Percentiles rank a stretch among this genome's conserved stretches.
These are phyloP conservation scores for Aspergillus alliaceus DNA, from an alignment of 2,329 filamentous ascomycete species.

Conservation along the genomic window DNA sequence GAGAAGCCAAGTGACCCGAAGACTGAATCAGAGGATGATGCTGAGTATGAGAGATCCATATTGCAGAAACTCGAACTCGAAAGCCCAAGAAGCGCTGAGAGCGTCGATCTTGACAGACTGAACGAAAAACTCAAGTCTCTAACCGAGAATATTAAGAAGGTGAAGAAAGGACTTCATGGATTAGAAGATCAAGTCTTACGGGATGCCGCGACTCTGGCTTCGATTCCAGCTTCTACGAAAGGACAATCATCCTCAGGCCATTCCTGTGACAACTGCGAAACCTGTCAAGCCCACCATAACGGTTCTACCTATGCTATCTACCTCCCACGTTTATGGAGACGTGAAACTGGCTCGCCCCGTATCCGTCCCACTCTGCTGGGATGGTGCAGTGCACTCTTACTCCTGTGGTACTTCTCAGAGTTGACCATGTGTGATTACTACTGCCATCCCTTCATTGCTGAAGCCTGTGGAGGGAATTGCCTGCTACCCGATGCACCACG, in stretches of 20 bases:
- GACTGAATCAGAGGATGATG: conserved; percentile 31
- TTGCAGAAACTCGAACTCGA: conserved; percentile 23
- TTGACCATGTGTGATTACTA: conserved; percentile 51
- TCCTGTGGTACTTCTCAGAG: conserved; percentile 53
- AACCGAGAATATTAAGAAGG: conserved; percentile 40
- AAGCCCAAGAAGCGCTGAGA: conserved; percentile 19
- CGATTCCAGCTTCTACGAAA: conserved; percentile 16
- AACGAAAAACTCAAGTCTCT: conserved; percentile 42
- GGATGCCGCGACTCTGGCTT: conserved; percentile 18
- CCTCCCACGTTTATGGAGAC: conserved; percentile 38
- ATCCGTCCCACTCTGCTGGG: conserved; percentile 38
- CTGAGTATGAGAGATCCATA: conserved; percentile 32
- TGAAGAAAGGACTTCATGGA: conserved; percentile 40
- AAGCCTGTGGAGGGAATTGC: conserved; percentile 51
- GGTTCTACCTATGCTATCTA: conserved; percentile 33
- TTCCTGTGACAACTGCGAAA: conserved; percentile 21
- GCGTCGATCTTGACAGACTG: conserved; percentile 37
- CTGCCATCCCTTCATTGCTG: conserved; percentile 52
- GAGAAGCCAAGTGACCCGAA: conserved; percentile 27
- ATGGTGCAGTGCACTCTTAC: conserved; percentile 40
- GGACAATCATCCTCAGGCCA: conserved; percentile 3
- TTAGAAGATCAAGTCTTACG: conserved; percentile 39
- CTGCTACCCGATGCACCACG: conserved; percentile 53
- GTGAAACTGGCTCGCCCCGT: conserved; percentile 26
- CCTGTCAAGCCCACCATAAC: conserved; percentile 25